Base-by-base conservation (phyloP, 163 green algal species). In the Scenedesmus sp. region DNA sequence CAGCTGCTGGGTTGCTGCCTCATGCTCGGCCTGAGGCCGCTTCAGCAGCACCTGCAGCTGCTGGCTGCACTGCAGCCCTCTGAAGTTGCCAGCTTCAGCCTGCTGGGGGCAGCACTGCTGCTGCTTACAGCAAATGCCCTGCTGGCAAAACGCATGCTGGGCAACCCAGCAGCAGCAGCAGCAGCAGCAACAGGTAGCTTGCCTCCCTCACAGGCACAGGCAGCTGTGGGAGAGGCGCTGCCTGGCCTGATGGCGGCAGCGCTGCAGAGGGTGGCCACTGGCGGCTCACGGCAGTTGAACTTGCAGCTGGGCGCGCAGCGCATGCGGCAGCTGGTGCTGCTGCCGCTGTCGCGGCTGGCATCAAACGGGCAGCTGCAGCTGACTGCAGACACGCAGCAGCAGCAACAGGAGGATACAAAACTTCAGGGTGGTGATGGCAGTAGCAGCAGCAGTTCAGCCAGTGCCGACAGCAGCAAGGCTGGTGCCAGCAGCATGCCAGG, bases 101-200 rank as follows among this genome's bases (percentile, higher is more conserved):
- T 59, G 77, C 77, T 60, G 34, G 46, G 77, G 15, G 23, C 15
- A 2, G 46, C 46, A 9, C 77, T 56, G 77, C 34, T 57, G 34
- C 3, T 84, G 77, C 59, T 57, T 60, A 34, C 34, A 9, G 77
- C 77, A n/a, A 10, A 84, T 56, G 34, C 13, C 1, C 77, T 60
- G 77, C 34, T 57, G 77, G 77, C 77, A 1, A 57, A 60, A 1
- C 77, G 77, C 77, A 60, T 56, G 34, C 34, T 60, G 34, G 46
- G 77, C 77, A 84, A 52, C 70, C 77, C 77, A 84, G 34, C 77
- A 84, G 77, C 77, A 83, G 74, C 74, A 57, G 74, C 74, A 83
- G 4, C 26, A 8, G 77, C 77, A 84, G 15, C 34, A 46, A 46
- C 77, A 84, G 77, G 77, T 34, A 84, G 46, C 70, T 23, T 79